Conservation (phyloP, 2,329 filamentous ascomycete genomes). For the Hirsutella rhossiliensis region DNA sequence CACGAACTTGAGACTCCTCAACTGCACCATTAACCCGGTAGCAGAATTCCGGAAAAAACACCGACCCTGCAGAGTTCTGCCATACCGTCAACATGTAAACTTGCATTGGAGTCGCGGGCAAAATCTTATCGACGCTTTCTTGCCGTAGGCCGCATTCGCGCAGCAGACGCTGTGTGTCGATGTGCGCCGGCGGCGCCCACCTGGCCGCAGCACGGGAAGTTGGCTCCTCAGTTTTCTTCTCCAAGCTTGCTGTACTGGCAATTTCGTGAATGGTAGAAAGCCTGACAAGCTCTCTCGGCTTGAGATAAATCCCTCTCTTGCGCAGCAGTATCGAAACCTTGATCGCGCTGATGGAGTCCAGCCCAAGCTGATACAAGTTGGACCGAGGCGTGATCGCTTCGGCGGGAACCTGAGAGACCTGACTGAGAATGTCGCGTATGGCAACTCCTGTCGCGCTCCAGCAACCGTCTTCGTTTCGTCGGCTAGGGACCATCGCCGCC, state of each 20-base stretch:
- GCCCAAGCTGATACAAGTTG: constrained; percentile 70
- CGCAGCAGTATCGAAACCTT: constrained; percentile 64
- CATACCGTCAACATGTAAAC: constrained; percentile 69
- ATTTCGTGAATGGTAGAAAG: constrained; percentile 55
- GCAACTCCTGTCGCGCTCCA: constrained; percentile 23
- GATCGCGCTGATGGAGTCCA: constrained; percentile 88
- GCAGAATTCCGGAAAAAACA: constrained; percentile 65
- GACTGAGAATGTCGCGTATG: constrained; percentile 36
- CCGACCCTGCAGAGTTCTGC: constrained; percentile 50
- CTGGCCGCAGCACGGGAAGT: background rate
- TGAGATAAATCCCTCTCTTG: constrained; percentile 47
- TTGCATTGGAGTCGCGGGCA: constrained; percentile 69
- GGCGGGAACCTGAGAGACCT: constrained; percentile 48
- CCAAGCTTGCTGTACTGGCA: constrained; percentile 20
- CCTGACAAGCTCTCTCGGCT: constrained; percentile 59
- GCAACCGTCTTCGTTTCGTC: background rate
- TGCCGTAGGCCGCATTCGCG: constrained; percentile 24
- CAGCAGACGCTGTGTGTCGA: constrained; percentile 29
- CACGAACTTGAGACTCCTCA: constrained; percentile 27
- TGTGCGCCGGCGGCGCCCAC: constrained; percentile 18
- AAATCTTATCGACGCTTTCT: constrained; percentile 37
- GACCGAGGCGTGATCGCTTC: constrained; percentile 46
- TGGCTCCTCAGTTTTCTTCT: background rate
- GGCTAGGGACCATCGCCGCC: background rate
- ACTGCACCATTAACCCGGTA: constrained; percentile 38